Percentiles rank a stretch among this genome's conserved stretches.
Conservation (phyloP, 2,329 filamentous ascomycete species). For the Diaporthe capsici region DNA sequence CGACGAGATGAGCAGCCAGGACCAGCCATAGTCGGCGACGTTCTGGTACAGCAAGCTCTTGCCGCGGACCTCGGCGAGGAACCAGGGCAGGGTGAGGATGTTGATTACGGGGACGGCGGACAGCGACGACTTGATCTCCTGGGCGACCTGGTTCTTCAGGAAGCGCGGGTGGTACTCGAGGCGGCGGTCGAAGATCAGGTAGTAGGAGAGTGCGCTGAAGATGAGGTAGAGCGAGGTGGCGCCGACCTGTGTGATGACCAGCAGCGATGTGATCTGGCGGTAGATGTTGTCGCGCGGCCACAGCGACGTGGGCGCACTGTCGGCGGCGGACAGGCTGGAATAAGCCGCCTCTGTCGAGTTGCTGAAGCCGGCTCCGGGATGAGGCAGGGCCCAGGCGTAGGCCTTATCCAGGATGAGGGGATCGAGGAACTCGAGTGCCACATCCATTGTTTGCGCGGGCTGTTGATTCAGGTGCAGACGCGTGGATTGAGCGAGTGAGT, state of each 20-base stretch:
- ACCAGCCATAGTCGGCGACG: conserved; percentile 56
- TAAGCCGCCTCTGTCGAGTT: conserved; percentile 17
- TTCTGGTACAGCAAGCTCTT: conserved; percentile 58
- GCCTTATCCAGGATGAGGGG: conserved; percentile 57
- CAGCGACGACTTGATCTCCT: conserved; percentile 60
- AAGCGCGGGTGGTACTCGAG: conserved; percentile 63
- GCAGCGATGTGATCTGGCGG: conserved; percentile 56
- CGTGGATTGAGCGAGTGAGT: neutral
- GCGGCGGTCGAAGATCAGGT: conserved; percentile 71
- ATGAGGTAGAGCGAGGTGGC: conserved; percentile 67
- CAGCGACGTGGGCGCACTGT: conserved; percentile 45
- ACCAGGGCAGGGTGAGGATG: conserved; percentile 60
- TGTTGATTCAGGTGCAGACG: neutral
- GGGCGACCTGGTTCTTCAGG: conserved; percentile 61
- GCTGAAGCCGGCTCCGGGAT: conserved; percentile 35
- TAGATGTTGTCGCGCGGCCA: conserved; percentile 58
- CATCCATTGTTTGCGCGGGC: conserved; percentile 51
- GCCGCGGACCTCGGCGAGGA: conserved; percentile 63
- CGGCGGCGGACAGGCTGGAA: conserved; percentile 37
- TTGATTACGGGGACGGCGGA: conserved; percentile 60
- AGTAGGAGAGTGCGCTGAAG: conserved; percentile 79
- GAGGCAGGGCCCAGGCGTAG: conserved; percentile 56
- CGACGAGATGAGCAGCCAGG: conserved; percentile 56
- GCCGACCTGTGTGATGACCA: conserved; percentile 56
- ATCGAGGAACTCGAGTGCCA: conserved; percentile 57